phyloP scores from a whole-genome alignment of 2,329 filamentous ascomycete genomes.

The Arthrobotrys musiformis region DNA sequence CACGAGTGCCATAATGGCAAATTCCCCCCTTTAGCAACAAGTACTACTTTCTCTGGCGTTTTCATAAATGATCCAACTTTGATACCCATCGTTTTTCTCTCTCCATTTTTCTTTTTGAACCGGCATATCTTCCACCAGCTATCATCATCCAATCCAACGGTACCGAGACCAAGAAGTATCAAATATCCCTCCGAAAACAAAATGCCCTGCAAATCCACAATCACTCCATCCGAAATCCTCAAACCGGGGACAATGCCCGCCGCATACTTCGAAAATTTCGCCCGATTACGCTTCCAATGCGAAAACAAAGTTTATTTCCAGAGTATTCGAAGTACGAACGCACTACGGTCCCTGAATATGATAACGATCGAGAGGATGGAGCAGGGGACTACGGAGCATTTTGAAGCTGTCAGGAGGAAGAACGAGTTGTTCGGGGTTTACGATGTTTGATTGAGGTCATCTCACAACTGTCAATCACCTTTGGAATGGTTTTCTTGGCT shows the following conservation, averaged over 20 bases:
- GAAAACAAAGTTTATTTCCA: conserved; percentile 6
- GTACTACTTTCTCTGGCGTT: background rate
- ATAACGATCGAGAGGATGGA: background rate
- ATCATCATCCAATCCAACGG: too few species aligned
- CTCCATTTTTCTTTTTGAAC: background rate
- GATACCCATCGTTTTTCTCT: background rate
- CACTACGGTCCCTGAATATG: background rate
- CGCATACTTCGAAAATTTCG: background rate
- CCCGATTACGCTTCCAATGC: background rate
- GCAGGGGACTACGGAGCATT: background rate
- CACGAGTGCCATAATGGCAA: background rate
- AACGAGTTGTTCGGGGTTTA: conserved; percentile 9
- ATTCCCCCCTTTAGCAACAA: background rate
- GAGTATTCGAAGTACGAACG: background rate
- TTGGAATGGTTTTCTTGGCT: background rate
- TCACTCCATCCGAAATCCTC: conserved; percentile 5
- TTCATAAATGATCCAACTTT: background rate
- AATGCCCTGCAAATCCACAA: conserved; percentile 42
- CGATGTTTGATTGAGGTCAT: background rate
- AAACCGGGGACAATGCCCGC: background rate
- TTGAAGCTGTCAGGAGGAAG: background rate
- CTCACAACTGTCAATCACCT: too few species aligned
- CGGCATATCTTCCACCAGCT: too few species aligned
- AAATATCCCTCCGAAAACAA: background rate
- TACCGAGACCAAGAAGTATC: background rate